These are phyloP conservation scores for Pigoraptor vietnamica DNA, from an alignment of 78 protist species.

Conservation along the genomic window DNA sequence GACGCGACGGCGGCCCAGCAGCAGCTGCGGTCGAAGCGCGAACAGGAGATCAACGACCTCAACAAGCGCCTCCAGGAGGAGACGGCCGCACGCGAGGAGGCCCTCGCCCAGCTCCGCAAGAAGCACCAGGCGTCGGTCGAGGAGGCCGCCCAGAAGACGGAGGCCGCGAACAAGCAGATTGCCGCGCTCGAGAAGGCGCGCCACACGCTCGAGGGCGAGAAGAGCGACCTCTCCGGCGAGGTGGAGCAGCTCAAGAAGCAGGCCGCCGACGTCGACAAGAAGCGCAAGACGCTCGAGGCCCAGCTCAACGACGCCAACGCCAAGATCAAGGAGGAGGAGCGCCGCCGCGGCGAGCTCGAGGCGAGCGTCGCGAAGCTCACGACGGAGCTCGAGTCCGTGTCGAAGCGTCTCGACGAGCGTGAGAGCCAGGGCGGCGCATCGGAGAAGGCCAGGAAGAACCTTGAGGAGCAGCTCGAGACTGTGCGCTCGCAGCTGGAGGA, in stretches of 20 bases:
- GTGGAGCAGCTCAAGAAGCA: background rate
- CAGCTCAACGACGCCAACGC: slow-evolving; percentile 1
- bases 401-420: slow-evolving; percentile 7
- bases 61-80: background rate
- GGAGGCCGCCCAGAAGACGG: background rate
- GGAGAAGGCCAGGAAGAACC: background rate
- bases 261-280: slow-evolving; percentile 4
- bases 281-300: slow-evolving; percentile 15
- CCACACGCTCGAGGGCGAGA: background rate
- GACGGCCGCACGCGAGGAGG: background rate
- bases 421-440: background rate
- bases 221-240: background rate
- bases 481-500: background rate
- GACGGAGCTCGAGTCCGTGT: slow-evolving; percentile 1
- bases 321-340: background rate
- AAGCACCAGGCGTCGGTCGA: background rate
- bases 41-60: background rate
- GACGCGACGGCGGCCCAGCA: background rate
- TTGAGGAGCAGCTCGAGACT: background rate
- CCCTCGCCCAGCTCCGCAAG: background rate
- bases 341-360: background rate
- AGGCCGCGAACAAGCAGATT: background rate
- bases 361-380: background rate
- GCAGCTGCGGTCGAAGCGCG: background rate
- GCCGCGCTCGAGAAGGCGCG: slow-evolving; percentile 2